A percentile compares a stretch with the other conserved stretches of the same genome.
Conservation (phyloP, 148 eudicot genomes). For the Chenopodium quinoa region DNA sequence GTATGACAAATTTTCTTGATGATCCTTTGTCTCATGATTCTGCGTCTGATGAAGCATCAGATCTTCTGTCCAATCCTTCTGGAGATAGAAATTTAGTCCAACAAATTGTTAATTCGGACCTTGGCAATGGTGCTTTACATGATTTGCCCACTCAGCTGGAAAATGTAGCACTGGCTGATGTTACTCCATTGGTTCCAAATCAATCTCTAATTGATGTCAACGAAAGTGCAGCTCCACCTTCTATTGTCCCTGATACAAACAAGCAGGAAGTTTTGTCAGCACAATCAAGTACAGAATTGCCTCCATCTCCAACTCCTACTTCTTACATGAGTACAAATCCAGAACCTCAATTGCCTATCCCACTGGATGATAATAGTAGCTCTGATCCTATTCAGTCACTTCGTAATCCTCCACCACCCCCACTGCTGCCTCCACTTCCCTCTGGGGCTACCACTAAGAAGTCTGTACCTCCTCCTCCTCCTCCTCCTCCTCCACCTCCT, state of each 20-base stretch:
- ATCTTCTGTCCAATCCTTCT: slow-evolving; percentile 37
- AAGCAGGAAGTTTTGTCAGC: slow-evolving; percentile 15
- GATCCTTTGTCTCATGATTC: slow-evolving; percentile 76
- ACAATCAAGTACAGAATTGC: slow-evolving; percentile 20
- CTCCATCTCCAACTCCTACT: slow-evolving; percentile 16
- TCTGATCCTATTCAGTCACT: slow-evolving; percentile 1
- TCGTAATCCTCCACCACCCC: slow-evolving; percentile 15
- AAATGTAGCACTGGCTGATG: slow-evolving; percentile 23
- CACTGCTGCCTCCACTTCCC: slow-evolving; percentile 23
- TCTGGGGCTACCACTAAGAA: slow-evolving; percentile 18
- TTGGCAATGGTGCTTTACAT: slow-evolving; percentile 32
- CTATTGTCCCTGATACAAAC: slow-evolving; percentile 19
- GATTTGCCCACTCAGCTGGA: slow-evolving; percentile 20
- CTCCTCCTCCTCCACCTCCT: slow-evolving; percentile 28
- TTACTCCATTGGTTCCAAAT: slow-evolving; percentile 16
- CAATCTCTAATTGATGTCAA: slow-evolving; percentile 24
- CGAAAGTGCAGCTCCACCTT: slow-evolving; percentile 24
- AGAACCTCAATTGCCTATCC: slow-evolving; percentile 6
- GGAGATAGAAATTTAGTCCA: slow-evolving; percentile 33
- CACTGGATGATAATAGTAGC: not conserved
- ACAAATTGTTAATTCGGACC: slow-evolving; percentile 34
- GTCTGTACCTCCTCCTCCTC: slow-evolving; percentile 26
- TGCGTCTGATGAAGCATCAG: slow-evolving; percentile 65
- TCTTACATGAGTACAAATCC: slow-evolving; percentile 6
- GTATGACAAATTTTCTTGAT: slow-evolving; percentile 50